Base-by-base conservation (phyloP, 176 grass and related monocot genomes). In the Metroxylon sagu region DNA sequence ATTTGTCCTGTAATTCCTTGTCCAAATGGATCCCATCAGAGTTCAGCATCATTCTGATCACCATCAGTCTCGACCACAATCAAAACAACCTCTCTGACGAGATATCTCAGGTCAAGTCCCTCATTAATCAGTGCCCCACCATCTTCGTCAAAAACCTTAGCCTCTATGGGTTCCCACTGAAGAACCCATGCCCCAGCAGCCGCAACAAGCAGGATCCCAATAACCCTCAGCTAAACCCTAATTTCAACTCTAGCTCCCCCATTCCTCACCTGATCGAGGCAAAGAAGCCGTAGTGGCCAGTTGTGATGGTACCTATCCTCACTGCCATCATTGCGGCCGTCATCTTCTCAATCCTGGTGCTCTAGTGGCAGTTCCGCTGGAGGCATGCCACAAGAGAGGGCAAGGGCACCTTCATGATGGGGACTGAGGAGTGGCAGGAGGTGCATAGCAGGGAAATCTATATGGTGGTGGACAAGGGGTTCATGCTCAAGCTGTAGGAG, bases 31-130 rank as follows among this genome's bases (percentile, higher is more conserved):
- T 98, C 49, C 93, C 93, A 6, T 73, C 72, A 1, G 93, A 82
- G 69, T 89, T 74, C 48, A 87, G 87, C 14, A 80, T 58, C 59
- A 85, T 98, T 39, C 93, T 84, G 0, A 84, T 98, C 0, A 73
- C 79, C 0, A 87, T 98, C 26, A 98, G 84, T 65, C 81, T 98
- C 0, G 93, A 98, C 29, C 82, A 92, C 53, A 78, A 81, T 0
- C 81, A 75, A n/a, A 98, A 98, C 29, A 86, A 92, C 77, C 84
- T 98, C 53, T 80, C 76, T n/a, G 93, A 87, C 49, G 87, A 98
- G 84, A 85, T 98, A 67, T 87, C 93, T 49, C 87, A 92, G 80
- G 84, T 92, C 0, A 87, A 84, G 0, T 91, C 93, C 3, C 81
- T 98, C 19, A 64, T 98, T 55, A 98, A 91, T 73, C 93, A 98